Base-by-base conservation (phyloP, 2,329 filamentous ascomycete genomes). In the Parafenestella ontariensis region DNA sequence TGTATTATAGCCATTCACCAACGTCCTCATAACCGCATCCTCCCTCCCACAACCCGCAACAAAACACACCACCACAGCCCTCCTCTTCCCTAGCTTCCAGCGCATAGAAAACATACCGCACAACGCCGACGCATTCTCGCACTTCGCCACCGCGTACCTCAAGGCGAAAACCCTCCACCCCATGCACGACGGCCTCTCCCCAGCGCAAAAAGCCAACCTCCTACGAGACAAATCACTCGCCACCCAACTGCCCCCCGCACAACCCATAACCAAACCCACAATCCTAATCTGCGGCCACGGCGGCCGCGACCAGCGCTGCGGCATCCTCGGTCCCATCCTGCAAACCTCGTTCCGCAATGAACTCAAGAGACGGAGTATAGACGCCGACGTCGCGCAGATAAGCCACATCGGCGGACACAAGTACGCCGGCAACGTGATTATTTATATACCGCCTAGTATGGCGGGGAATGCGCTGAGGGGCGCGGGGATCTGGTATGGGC, bases 211-310 rank as follows among this genome's bases (percentile, higher is more conserved):
- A 75, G 58, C 74, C 9, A 57, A 63, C 1, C 71, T 81, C 1
- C 54, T 70, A 0, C 75, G 85, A 73, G 49, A 87, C 78, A 66
- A 85, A 69, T 68, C 78, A 56, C 50, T 78, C 77, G 77, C 80
- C 23, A 48, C 69, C 0, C 59, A 74, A 0, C 78, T 91, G 2
- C 76, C 77, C 1, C 81, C 82, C 1, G 87, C 91, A 5, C 78
- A 83, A 10, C 57, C 54, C 3, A 65, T 74, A n/a, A 64, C 59
- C 0, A 60, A 45, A 1, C 66, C 64, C n/a, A 65, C 60, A 1
- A 85, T 99, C 26, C 78, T 98, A 18, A 89, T 97, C 39, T 99
- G 95, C 70, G 92, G 92, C 0, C 95, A 99, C 66, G 89, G 89
- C 13, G 87, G 87, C 2, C 83, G 95, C 10, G 95, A 99, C 71